These are phyloP conservation scores for Tulasnella sp. DNA, from an alignment of 768 basidiomycete species.

Conservation along the genomic window DNA sequence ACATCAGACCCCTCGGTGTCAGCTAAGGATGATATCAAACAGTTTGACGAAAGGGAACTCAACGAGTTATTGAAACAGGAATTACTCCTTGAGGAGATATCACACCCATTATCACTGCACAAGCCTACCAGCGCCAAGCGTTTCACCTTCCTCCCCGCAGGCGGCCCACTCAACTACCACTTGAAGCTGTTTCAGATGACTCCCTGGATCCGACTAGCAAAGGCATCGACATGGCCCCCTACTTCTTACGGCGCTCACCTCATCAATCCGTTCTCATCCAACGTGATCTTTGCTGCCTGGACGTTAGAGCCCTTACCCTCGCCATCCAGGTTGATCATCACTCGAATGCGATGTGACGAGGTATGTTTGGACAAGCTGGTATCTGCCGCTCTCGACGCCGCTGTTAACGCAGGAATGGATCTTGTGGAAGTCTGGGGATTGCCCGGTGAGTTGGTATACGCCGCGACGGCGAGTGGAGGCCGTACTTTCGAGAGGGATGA, in stretches of 20 bases:
- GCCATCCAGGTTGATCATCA: conserved; percentile 34
- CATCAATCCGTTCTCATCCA: neutral
- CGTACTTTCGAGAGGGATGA: conserved; percentile 29
- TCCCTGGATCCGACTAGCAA: conserved; percentile 27
- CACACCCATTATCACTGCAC: neutral
- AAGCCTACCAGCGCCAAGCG: conserved; percentile 19
- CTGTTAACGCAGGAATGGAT: conserved; percentile 28
- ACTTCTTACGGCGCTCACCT: neutral
- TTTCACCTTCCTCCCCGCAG: conserved; percentile 35
- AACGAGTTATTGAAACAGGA: conserved; percentile 33
- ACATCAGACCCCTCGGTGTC: neutral
- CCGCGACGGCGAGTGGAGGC: conserved; percentile 26
- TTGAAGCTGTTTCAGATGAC: conserved; percentile 20
- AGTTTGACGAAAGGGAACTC: conserved; percentile 27
- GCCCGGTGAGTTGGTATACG: conserved; percentile 26
- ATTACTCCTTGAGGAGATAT: conserved; percentile 27
- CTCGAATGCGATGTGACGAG: conserved; percentile 30
- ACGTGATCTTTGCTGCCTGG: conserved; percentile 35
- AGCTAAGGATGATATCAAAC: no score
- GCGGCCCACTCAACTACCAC: conserved; percentile 30
- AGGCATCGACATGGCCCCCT: conserved; percentile 18
- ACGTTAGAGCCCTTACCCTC: conserved; percentile 31
- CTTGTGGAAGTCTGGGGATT: conserved; percentile 42
- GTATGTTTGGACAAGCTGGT: conserved; percentile 31
- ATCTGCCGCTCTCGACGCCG: conserved; percentile 28